phyloP scores from a whole-genome alignment of 164 flowering plant species.

The Amborella trichopoda region DNA sequence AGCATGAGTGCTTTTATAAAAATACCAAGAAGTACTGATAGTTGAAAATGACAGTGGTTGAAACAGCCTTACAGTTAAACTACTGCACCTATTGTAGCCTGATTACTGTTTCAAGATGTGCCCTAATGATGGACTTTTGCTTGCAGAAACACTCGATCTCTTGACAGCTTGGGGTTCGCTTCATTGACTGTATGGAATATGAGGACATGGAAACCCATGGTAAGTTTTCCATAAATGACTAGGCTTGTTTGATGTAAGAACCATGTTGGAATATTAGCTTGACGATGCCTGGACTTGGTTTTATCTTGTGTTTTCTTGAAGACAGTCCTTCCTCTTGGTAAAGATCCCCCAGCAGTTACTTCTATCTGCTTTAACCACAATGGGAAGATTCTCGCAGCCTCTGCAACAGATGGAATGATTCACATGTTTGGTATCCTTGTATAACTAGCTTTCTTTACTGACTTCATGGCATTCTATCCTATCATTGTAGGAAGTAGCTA shows the following conservation, averaged over 20 bases:
- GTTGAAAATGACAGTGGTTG: no score
- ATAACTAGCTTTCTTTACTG: not conserved
- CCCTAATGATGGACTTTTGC: no score
- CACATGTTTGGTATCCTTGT: constrained; percentile 98
- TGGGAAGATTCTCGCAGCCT: constrained; percentile 90
- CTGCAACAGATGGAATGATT: constrained; percentile 97
- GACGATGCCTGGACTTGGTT: no score
- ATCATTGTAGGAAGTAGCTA: no score
- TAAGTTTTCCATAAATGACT: constrained; percentile 24
- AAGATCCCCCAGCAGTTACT: constrained; percentile 95
- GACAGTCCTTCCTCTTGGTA: constrained; percentile 96
- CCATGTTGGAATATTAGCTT: no score
- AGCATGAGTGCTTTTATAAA: no score
- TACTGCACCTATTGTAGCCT: no score
- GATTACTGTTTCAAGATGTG: no score
- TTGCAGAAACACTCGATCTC: no score
- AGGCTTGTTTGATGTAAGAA: no score
- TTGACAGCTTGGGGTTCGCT: constrained; percentile 61
- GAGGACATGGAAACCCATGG: constrained; percentile 97
- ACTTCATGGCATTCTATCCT: not conserved
- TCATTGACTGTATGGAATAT: constrained; percentile 95
- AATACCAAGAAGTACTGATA: no score
- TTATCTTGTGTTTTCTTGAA: constrained; percentile 32
- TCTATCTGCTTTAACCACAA: constrained; percentile 92
- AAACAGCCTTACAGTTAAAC: no score